Base-by-base conservation (phyloP, 306 rosid species). In the Coriaria nepalensis region DNA sequence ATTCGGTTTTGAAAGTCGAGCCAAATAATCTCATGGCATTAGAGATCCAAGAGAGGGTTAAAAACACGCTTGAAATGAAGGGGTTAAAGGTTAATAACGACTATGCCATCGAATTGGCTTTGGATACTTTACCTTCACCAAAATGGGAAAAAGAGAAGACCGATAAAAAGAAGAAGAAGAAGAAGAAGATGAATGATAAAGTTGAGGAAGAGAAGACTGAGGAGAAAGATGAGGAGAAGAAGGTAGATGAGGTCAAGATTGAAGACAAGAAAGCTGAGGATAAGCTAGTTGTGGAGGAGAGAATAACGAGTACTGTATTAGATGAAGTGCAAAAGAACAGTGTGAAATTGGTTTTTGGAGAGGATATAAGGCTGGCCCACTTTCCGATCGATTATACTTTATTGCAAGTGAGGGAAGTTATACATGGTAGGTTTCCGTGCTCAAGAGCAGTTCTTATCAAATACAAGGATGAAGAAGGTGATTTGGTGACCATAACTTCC, bases 381-480 rank as follows among this genome's bases (percentile, higher is more conserved):
- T 41, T 88, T 53, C 93, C 90, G 10, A 49, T 50, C 47, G 71
- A 81, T 60, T 88, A 93, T 74, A 78, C 78, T 59, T 73, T 88
- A 65, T 62, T 78, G 50, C 74, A 78, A 53, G 74, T 88, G 7
- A 81, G 95, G 59, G 84, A 77, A 72, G 75, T 73, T 52, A 63
- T 79, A 42, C 41, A 33, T 13, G 73, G 81, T 13, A 74, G 86
- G 20, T 88, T 88, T 65, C 86, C 93, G 7, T 52, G 74, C 63
- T 67, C 66, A 9, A 66, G 66, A 58, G 82, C 95, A 20, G 70
- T 81, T 68, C 83, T 81, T 64, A 77, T 84, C 56, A 88, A 88
- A 60, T 84, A 81, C 75, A 77, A 69, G 72, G 97, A 88, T 59
- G 74, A 64, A 42, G 97, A 88, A 75, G 93, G 83, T 59, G 97